Evolutionary conservation across 495 filamentous ascomycete genomes (phyloP).

Genomic region (Peziza echinospora): DNA sequence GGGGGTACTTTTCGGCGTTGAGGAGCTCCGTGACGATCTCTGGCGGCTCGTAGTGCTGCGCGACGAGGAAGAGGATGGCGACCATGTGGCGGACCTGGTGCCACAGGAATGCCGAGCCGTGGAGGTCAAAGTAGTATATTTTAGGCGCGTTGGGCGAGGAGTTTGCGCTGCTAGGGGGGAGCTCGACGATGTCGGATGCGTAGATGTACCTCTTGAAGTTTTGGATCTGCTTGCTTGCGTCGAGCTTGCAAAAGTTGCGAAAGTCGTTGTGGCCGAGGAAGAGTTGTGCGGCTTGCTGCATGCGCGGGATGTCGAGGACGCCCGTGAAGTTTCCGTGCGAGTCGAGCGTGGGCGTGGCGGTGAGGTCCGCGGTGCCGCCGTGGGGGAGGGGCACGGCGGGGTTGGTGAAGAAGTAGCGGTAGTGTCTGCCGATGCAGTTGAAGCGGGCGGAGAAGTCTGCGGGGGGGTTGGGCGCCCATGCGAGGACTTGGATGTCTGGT

Average conservation of each 20-base stretch:
- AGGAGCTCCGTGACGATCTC: slow-evolving; percentile 49
- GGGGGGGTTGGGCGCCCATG: slow-evolving; percentile 75
- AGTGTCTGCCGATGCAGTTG: slow-evolving; percentile 68
- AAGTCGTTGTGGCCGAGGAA: slow-evolving; percentile 81
- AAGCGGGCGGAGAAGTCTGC: slow-evolving; percentile 75
- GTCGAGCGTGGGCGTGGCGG: background rate
- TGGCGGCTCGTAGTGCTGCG: slow-evolving; percentile 65
- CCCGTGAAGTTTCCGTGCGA: slow-evolving; percentile 24
- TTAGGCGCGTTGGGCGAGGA: slow-evolving; percentile 26
- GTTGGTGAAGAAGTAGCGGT: slow-evolving; percentile 93
- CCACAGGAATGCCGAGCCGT: slow-evolving; percentile 91
- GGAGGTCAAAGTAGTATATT: slow-evolving; percentile 65
- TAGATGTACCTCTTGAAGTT: slow-evolving; percentile 61
- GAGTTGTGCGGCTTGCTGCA: slow-evolving; percentile 56
- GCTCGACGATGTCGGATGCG: slow-evolving; percentile 50
- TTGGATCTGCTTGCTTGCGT: slow-evolving; percentile 61
- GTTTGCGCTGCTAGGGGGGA: slow-evolving; percentile 15
- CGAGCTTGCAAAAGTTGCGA: slow-evolving; percentile 87
- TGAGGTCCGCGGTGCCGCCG: too few species aligned
- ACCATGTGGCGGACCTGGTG: slow-evolving; percentile 93
- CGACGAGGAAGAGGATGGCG: slow-evolving; percentile 68
- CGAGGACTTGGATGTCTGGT: slow-evolving; percentile 67
- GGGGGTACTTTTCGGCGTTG: slow-evolving; percentile 43
- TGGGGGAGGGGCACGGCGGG: slow-evolving; percentile 56
- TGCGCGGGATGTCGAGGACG: slow-evolving; percentile 62